These are phyloP conservation scores for Chalciporus sp. DNA, from an alignment of 1,284 basidiomycete genomes.

Conservation along the genomic window DNA sequence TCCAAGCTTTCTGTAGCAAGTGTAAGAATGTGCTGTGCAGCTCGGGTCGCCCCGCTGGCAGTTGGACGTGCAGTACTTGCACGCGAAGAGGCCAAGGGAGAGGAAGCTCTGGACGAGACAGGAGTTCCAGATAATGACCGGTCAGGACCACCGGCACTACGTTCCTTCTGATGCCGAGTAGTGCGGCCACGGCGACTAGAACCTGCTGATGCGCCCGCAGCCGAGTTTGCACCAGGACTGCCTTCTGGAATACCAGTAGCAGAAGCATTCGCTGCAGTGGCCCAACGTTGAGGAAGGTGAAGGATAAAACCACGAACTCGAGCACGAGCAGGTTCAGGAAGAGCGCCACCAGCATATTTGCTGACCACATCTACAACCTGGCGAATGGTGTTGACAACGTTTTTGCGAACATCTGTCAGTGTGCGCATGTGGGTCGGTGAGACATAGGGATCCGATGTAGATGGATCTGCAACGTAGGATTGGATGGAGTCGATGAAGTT, in stretches of 20 bases:
- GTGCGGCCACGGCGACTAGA: conserved; percentile 20
- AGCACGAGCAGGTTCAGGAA: conserved; percentile 81
- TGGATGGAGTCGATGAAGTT: conserved; percentile 79
- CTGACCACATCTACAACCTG: conserved; percentile 89
- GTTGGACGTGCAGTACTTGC: conserved; percentile 41
- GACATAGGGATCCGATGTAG: conserved; percentile 38
- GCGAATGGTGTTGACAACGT: conserved; percentile 84
- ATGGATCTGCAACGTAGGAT: conserved; percentile 34
- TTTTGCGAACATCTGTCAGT: conserved; percentile 73
- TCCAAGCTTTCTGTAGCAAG: conserved; percentile 90
- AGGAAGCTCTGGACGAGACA: conserved; percentile 33
- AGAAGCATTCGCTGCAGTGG: conserved; percentile 37
- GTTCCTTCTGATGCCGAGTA: conserved; percentile 30
- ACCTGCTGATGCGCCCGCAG: conserved; percentile 42
- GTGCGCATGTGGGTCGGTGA: conserved; percentile 63
- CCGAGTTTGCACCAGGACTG: conserved; percentile 30
- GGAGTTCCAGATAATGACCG: conserved; percentile 32
- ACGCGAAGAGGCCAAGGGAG: conserved; percentile 30
- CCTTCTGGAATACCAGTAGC: conserved; percentile 26
- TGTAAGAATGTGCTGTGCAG: conserved; percentile 81
- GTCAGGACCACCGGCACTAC: conserved; percentile 35
- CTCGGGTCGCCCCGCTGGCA: conserved; percentile 60
- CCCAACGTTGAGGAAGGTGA: conserved; percentile 81
- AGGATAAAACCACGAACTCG: conserved; percentile 83
- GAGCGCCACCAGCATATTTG: conserved; percentile 80